Percentiles rank a stretch among this genome's conserved stretches.
Evolutionary conservation across 805 yeast genomes (phyloP).

Genomic region (Blastobotrys robertii): DNA sequence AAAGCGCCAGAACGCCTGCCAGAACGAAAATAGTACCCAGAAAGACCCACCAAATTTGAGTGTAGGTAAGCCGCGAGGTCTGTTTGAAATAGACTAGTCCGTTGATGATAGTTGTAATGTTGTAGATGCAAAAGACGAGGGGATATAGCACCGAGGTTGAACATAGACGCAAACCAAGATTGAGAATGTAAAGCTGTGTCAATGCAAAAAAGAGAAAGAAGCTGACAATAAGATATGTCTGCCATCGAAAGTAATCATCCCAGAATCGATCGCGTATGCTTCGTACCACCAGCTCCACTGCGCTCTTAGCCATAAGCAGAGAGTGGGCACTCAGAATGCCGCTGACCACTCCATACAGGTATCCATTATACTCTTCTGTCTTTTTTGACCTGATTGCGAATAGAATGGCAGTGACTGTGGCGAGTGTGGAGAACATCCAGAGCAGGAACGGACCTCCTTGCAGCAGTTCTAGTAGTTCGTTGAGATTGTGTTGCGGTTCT

Average conservation of each 20-base stretch:
- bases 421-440: slow-evolving; percentile 43
- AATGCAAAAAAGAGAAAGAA: slow-evolving; percentile 55
- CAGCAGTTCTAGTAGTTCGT: slow-evolving; percentile 37
- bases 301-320: slow-evolving; percentile 72
- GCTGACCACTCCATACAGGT: slow-evolving; percentile 54
- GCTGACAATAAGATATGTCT: slow-evolving; percentile 42
- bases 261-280: slow-evolving; percentile 29
- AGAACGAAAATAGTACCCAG: slow-evolving; percentile 37
- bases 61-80: slow-evolving; percentile 30
- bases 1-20: slow-evolving; percentile 55
- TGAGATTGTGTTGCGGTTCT: slow-evolving; percentile 43
- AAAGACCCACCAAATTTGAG: slow-evolving; percentile 36
- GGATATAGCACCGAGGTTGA: slow-evolving; percentile 79
- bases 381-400: slow-evolving; percentile 1
- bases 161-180: slow-evolving; percentile 57
- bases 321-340: slow-evolving; percentile 84
- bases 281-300: slow-evolving; percentile 56
- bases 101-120: slow-evolving; percentile 57
- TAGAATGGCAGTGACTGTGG: slow-evolving; percentile 24
- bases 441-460: slow-evolving; percentile 38
- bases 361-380: slow-evolving; percentile 36
- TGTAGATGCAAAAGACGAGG: slow-evolving; percentile 74
- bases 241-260: slow-evolving; percentile 32
- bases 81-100: slow-evolving; percentile 52
- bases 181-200: slow-evolving; percentile 61